Evolutionary conservation across 805 yeast species (phyloP), one percentile per base, ranked within the genome.

Genomic region (Lipomyces spencermartinsiae): DNA sequence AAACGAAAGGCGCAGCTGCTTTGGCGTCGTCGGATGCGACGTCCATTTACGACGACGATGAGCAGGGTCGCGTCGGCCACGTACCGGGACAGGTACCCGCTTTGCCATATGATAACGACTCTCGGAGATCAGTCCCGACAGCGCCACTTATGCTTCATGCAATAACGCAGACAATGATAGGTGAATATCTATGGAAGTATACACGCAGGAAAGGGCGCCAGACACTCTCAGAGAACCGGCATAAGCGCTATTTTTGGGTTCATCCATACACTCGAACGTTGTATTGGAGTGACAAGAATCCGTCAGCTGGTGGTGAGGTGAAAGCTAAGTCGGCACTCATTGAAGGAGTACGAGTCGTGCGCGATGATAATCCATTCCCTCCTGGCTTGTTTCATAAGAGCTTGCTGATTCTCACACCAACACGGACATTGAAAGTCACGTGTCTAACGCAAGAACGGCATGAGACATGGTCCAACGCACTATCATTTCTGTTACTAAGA

Each of bases 231-330:
- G 95, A 92, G 61, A 85, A 86, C 55, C 85, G 97, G 68, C 99
- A 94, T 76, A 95, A 90, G 76, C 85, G 98, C 72, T 94, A 87
- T 80, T 94, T 94, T 84, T 95, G 98, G 98, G 86, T 95, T 58
- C 97, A 94, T 79, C 98, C 99, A 2, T 93, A 93, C 78, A 89
- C 95, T 8, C 80, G 92, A 81, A 92, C 97, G 0, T 82, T 94
- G 59, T 93, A 92, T 78, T 94, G 99, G 99, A 89, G 94, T 2
- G 83, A 85, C 4, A 83, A 87, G 12, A 91, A 91, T 75, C 98
- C 98, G 0, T 89, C 89, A 0, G 76, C 90, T 59, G 89, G 90
- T 72, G 68, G 73, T 6, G 84, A 84, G 1, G 86, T 85, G 39
- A 87, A 85, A 74, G 90, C 96, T 2, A 86, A 88, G 73, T 93